phyloP scores from a whole-genome alignment of 352 stramenopile genomes.

The Globisporangium echinulatum region DNA sequence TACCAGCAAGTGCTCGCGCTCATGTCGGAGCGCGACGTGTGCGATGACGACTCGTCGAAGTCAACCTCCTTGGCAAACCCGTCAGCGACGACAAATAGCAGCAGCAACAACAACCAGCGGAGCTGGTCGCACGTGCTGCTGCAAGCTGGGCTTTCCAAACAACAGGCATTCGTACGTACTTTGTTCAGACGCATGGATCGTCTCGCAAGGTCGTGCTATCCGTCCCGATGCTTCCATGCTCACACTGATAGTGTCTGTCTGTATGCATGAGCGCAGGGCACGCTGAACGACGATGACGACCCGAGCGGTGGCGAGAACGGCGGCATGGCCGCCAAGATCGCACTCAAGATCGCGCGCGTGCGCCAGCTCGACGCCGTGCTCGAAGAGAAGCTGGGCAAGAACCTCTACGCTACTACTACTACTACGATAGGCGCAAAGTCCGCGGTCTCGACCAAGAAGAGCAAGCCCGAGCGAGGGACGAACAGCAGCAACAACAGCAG shows the following conservation, averaged over 20 bases:
- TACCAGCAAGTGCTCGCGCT: constrained; percentile 59
- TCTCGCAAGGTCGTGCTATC: background rate
- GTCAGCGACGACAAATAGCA: background rate
- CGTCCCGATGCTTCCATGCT: background rate
- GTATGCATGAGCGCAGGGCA: constrained; percentile 20
- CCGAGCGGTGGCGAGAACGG: constrained; percentile 15
- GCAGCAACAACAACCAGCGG: constrained; percentile 11
- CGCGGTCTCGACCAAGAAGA: constrained; percentile 4
- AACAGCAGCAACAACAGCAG: too few species aligned
- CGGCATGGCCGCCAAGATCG: constrained; percentile 47
- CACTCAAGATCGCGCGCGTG: constrained; percentile 64
- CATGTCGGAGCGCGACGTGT: constrained; percentile 55
- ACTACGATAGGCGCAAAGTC: constrained; percentile 14
- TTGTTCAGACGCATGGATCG: background rate
- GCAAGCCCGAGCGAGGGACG: background rate
- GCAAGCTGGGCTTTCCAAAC: constrained; percentile 51
- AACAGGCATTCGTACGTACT: constrained; percentile 52
- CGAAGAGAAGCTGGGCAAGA: constrained; percentile 58
- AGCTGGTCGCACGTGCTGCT: constrained; percentile 62
- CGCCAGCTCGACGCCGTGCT: constrained; percentile 51
- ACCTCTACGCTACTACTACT: constrained; percentile 29
- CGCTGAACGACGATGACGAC: constrained; percentile 34
- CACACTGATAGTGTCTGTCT: background rate
- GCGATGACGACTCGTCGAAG: constrained; percentile 11
- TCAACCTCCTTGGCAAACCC: background rate